Conservation (phyloP, 116 monocot species). For the Posidonia oceanica region DNA sequence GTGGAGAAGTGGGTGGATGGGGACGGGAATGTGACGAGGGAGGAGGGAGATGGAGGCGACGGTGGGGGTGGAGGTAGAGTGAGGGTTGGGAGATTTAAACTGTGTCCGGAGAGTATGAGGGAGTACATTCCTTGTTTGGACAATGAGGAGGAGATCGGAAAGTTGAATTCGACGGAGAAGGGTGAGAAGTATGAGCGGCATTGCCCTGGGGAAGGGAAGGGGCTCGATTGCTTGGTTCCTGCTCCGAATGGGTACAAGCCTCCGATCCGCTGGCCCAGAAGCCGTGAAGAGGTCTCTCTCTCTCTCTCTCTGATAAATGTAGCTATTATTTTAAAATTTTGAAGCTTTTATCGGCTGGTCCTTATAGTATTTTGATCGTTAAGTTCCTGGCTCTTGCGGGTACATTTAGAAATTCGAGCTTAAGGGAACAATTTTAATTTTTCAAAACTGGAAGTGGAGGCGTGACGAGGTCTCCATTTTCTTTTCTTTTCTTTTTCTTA, state of each 20-base stretch:
- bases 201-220: conserved; percentile 42
- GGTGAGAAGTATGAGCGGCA: conserved; percentile 89
- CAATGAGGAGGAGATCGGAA: conserved; percentile 56
- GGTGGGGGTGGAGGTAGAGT: neutral
- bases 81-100: conserved; percentile 32
- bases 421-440: too few species aligned
- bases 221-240: conserved; percentile 65
- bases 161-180: conserved; percentile 46
- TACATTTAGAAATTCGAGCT: too few species aligned
- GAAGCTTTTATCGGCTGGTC: too few species aligned
- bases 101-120: conserved; percentile 62
- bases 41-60: conserved; percentile 2
- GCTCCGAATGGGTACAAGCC: conserved; percentile 62
- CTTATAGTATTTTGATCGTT: too few species aligned
- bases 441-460: too few species aligned
- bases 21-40: conserved; percentile 9
- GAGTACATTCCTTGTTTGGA: conserved; percentile 97
- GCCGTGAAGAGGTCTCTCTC: conserved; percentile 72
- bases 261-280: conserved; percentile 84
- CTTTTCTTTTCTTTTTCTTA: neutral
- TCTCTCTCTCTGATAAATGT: neutral
- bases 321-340: too few species aligned
- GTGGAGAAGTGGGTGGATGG: conserved; percentile 19
- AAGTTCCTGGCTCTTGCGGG: too few species aligned
- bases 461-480: neutral